Base-by-base conservation (phyloP, 1,284 basidiomycete genomes). In the Boletus albobrunnescens region DNA sequence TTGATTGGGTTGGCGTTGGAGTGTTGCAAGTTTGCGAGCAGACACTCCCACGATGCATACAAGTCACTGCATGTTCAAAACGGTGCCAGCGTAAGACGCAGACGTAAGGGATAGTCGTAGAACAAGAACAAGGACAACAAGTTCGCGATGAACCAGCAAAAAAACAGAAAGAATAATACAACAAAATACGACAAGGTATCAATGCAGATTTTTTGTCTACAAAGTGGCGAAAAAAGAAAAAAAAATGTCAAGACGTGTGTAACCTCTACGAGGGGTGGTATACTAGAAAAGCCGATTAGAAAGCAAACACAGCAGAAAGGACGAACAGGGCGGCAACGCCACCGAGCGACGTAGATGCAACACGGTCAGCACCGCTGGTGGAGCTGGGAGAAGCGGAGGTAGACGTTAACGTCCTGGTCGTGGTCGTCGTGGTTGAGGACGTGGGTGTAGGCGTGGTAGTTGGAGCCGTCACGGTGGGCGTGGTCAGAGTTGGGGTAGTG, bases 291-390 rank as follows among this genome's bases (percentile, higher is more conserved):
- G n/a, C 3, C 9, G 0, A 19, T 43, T 51, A 67, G 38, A 67
- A 51, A 16, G 46, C 41, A 5, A 66, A 33, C 12, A 52, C 37
- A 13, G 58, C 62, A 35, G 53, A 53, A 14, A 67, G 53, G 9
- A 36, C 54, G 31, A 67, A 35, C 22, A 65, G 3, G 6, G 53
- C 50, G 4, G 56, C 55, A 8, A 51, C 14, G 24, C 60, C 49
- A 32, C 49, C 52, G 9, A 67, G 33, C 16, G 65, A 52, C 16
- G 36, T 27, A 4, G 59, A 44, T 6, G 50, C 64, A 8, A 51
- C 22, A 12, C 64, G 55, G 12, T 39, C 41, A 4, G 61, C 65
- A 16, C 61, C 65, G 1, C n/a, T 52, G 31, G 46, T 38, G 2
- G 51, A 17, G 6, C 50, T 52, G 6, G 61, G 12, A 14, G 65